Evolutionary conservation across 192 early-diverging fungal species (phyloP).

Genomic region (Coemansia sp.): DNA sequence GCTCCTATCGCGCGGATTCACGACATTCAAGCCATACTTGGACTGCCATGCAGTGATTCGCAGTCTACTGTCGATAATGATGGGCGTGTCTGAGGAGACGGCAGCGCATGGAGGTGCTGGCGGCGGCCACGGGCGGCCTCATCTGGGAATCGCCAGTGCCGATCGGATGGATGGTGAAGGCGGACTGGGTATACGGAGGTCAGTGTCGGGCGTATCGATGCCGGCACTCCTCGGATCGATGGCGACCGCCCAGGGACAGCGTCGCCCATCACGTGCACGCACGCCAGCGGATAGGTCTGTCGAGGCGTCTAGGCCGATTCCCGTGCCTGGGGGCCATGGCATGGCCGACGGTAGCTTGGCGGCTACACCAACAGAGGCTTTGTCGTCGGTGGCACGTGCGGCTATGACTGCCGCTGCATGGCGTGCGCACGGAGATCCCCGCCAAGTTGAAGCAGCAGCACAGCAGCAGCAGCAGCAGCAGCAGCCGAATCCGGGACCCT

Average conservation of each 20-base stretch:
- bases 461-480: neutral
- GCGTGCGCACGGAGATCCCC: constrained; percentile 8
- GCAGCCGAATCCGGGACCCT: neutral
- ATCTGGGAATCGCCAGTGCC: neutral
- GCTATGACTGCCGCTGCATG: constrained; percentile 24
- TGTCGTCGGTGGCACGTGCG: constrained; percentile 21
- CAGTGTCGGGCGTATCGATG: constrained; percentile 30
- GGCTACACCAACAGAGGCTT: constrained; percentile 21
- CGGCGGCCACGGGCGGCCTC: neutral
- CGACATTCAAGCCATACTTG: constrained; percentile 46
- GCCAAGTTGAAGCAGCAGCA: neutral
- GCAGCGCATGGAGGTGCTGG: neutral
- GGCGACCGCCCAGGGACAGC: constrained; percentile 4
- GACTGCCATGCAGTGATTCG: constrained; percentile 45
- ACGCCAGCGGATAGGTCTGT: neutral
- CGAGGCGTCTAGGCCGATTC: constrained; percentile 11
- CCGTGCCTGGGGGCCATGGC: neutral
- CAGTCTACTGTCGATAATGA: constrained; percentile 33
- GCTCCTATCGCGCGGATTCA: constrained; percentile 50
- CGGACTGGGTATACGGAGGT: constrained; percentile 16
- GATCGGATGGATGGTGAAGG: neutral
- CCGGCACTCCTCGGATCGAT: constrained; percentile 13
- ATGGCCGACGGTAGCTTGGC: constrained; percentile 14
- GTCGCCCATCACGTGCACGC: neutral
- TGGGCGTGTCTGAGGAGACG: constrained; percentile 25